Percentiles rank a stretch among this genome's conserved stretches.
Conservation (phyloP, 768 basidiomycete species). For the Amanita thiersii region DNA sequence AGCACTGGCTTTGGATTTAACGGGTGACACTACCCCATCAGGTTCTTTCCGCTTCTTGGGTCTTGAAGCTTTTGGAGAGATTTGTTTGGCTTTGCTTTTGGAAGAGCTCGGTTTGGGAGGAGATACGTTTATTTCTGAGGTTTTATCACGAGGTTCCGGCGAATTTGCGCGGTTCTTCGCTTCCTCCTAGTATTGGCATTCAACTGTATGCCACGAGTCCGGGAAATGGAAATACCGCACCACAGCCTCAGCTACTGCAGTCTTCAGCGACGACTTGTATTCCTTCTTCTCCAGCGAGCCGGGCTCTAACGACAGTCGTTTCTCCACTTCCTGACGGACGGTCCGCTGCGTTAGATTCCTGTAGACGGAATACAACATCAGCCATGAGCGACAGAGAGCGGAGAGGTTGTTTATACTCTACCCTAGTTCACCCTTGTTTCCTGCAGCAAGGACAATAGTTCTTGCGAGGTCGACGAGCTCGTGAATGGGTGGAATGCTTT, state of each 20-base stretch:
- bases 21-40: too few species aligned
- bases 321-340: conserved; percentile 44
- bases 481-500: too few species aligned
- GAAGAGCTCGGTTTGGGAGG: background rate
- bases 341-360: conserved; percentile 41
- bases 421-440: conserved; percentile 22
- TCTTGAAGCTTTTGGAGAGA: too few species aligned
- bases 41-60: too few species aligned
- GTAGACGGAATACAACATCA: background rate
- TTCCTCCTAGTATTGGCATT: conserved; percentile 10
- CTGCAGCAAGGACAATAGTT: conserved; percentile 17
- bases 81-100: background rate
- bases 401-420: conserved; percentile 11
- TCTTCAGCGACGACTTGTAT: conserved; percentile 41
- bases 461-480: background rate
- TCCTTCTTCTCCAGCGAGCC: conserved; percentile 33
- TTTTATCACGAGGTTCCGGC: background rate
- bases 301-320: conserved; percentile 30
- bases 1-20: too few species aligned
- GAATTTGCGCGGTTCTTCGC: background rate
- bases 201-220: conserved; percentile 8
- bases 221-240: conserved; percentile 17
- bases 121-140: background rate
- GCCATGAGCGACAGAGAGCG: background rate
- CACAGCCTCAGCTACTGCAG: conserved; percentile 28